phyloP scores from a whole-genome alignment of 768 basidiomycete genomes.

The Hericium alpestre region DNA sequence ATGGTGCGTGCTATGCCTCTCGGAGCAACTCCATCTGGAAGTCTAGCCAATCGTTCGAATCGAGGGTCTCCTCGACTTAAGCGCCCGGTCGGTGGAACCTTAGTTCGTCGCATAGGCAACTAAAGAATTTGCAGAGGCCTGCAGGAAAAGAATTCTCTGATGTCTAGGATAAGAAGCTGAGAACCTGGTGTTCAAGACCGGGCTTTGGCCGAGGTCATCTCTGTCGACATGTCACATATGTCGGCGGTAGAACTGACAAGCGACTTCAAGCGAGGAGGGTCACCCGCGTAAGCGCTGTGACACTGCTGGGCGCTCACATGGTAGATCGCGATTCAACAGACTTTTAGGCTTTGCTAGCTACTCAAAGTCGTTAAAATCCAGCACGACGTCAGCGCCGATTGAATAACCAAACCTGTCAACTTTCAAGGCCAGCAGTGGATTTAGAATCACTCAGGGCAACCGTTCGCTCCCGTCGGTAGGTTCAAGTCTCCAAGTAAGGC shows the following conservation, averaged over 20 bases:
- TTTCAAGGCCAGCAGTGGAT: background rate
- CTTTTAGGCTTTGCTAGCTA: background rate
- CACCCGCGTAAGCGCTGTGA: background rate
- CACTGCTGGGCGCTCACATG: background rate
- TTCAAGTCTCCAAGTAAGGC: background rate
- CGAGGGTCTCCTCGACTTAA: background rate
- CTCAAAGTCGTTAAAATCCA: background rate
- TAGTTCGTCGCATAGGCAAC: background rate
- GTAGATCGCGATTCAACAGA: background rate
- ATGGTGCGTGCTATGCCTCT: no score
- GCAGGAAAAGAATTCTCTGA: background rate
- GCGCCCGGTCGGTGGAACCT: background rate
- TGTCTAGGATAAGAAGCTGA: no score
- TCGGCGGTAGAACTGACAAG: background rate
- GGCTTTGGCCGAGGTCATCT: background rate
- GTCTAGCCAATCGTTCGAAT: conserved; percentile 1
- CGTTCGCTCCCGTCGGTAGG: background rate
- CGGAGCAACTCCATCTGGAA: background rate
- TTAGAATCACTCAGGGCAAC: background rate
- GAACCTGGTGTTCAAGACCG: background rate
- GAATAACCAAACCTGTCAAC: background rate
- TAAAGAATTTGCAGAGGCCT: background rate
- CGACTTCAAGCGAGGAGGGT: background rate
- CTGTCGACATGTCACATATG: background rate
- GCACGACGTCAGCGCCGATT: background rate